Evolutionary conservation across 768 basidiomycete genomes (phyloP), one percentile per base, ranked within the genome.

Genomic region (Coprinopsis cinerea): DNA sequence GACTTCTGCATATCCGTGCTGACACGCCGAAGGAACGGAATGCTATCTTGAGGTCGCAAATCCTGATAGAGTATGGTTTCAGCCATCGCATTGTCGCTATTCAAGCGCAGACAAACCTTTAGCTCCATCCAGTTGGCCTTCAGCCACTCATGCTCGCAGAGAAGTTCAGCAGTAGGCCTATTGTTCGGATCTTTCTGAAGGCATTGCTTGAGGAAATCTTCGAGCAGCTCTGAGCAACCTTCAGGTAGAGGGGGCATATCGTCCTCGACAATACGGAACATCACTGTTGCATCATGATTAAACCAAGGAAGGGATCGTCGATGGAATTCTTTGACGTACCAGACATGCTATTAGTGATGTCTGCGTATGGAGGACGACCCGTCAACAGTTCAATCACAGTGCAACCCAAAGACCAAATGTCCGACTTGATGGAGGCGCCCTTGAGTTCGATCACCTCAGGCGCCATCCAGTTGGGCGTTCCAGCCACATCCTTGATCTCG

Each of bases 391-490:
- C 95, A 57, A 95, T 83, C 57, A 97, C 83, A 2, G 95, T 97
- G 61, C 94, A 96, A 1, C 83, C 95, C 55, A 99, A 67, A 0
- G 92, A 95, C 93, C 93, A 96, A 26, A 96, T 94, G 62, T 96
- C 93, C 23, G 90, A 86, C 59, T 92, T 92, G 0, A 85, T 76
- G n/a, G 89, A 87, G 6, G 95, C 90, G 2, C 94, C 94, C 64
- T 92, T 88, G 48, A 98, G 78, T 63, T 92, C 86, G 54, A 99
- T 98, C 44, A 97, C 90, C 67, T 99, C 95, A 2, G 95, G 95
- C 10, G 94, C 94, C 93, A 99, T 98, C 95, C 95, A 99, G 60
- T 97, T 95, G 13, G 95, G 95, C 9, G 95, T 99, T 9, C 95
- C 95, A 6, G 88, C 85, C 23, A 92, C 87, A 57, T 88, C 88